phyloP scores from a whole-genome alignment of 805 yeast species.

The Isabelozyma heimii region DNA sequence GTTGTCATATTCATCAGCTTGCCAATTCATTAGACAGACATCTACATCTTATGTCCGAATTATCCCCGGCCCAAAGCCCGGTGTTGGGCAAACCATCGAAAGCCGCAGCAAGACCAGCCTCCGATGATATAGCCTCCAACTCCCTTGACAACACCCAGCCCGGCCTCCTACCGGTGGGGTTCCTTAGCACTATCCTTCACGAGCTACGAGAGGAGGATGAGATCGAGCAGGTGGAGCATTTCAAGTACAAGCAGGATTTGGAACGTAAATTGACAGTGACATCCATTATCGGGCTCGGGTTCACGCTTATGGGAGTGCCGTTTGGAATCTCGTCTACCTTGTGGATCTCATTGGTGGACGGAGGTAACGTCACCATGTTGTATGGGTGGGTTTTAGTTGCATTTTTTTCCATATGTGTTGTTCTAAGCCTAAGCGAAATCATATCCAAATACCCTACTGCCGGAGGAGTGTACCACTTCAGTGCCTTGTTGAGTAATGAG shows the following conservation, averaged over 20 bases:
- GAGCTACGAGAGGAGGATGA: constrained; percentile 40
- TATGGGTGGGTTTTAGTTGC: constrained; percentile 74
- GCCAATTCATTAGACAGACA: too few species aligned
- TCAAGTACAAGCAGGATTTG: constrained; percentile 70
- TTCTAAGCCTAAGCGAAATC: constrained; percentile 73
- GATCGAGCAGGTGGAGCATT: constrained; percentile 62
- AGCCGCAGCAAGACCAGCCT: not conserved
- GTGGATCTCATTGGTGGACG: constrained; percentile 69
- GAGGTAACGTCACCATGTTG: constrained; percentile 72
- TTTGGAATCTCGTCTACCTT: constrained; percentile 73
- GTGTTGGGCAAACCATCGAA: not conserved
- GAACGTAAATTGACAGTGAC: constrained; percentile 65
- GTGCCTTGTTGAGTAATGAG: constrained; percentile 64
- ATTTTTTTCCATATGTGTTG: constrained; percentile 59
- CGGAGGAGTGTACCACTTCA: constrained; percentile 73
- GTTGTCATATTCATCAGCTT: too few species aligned
- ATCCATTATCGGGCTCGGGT: constrained; percentile 75
- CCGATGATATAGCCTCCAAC: not conserved
- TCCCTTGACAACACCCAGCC: not conserved
- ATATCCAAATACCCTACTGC: constrained; percentile 76
- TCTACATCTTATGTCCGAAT: not conserved
- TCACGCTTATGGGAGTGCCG: constrained; percentile 80
- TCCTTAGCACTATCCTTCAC: constrained; percentile 11
- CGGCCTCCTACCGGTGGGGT: constrained; percentile 9
- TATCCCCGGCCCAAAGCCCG: not conserved